Conservation (phyloP, 192 early-diverging fungal genomes). For the Coemansia sp. region DNA sequence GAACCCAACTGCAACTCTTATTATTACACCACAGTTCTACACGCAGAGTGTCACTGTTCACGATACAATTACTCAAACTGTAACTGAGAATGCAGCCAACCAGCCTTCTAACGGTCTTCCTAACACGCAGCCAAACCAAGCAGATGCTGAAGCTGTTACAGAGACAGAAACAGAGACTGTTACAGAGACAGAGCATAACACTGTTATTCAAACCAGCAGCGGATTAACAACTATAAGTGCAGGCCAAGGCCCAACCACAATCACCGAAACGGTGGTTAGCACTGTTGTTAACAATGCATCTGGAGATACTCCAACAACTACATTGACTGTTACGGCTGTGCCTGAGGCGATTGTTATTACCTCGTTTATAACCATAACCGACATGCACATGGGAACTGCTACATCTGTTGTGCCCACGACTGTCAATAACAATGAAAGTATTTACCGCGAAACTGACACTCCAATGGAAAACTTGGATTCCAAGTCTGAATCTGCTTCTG, state of each 20-base stretch:
- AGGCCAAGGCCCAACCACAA: background rate
- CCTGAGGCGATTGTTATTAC: background rate
- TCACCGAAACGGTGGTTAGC: background rate
- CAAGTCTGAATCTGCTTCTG: background rate
- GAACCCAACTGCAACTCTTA: background rate
- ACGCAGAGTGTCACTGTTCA: constrained; percentile 8
- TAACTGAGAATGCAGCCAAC: background rate
- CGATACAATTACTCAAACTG: constrained; percentile 3
- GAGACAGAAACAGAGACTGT: background rate
- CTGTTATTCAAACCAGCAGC: background rate
- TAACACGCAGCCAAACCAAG: background rate
- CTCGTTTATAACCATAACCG: background rate
- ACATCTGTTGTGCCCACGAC: background rate
- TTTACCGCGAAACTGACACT: background rate
- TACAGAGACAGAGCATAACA: background rate
- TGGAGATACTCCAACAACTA: background rate
- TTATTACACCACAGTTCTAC: constrained; percentile 7
- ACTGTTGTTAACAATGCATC: background rate
- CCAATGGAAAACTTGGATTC: background rate
- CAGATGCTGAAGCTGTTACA: background rate
- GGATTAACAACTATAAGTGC: background rate
- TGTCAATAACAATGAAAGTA: background rate
- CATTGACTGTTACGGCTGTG: constrained; percentile 1
- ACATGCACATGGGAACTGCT: background rate
- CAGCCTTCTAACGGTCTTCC: background rate